These are phyloP conservation scores for Kurtzmaniella quercitrusa DNA, from an alignment of 1,139 yeast species.

Conservation along the genomic window DNA sequence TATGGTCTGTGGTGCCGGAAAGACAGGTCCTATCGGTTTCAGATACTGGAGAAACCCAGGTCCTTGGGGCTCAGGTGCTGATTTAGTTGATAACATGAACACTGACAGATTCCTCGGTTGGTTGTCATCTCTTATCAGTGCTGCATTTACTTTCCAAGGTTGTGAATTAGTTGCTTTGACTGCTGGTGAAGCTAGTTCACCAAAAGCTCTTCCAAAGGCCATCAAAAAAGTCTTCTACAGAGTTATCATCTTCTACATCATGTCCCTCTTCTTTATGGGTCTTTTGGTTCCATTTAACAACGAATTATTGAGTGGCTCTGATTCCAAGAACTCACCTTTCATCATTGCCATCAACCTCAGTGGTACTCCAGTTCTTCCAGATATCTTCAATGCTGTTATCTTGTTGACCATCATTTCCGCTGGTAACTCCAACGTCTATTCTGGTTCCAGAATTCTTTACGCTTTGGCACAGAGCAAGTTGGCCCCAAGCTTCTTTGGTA, in stretches of 20 bases:
- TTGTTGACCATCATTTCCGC: conserved; percentile 69
- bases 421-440: conserved; percentile 76
- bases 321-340: conserved; percentile 43
- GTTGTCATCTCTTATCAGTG: conserved; percentile 58
- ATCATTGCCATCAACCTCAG: conserved; percentile 59
- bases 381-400: conserved; percentile 74
- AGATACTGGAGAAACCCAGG: conserved; percentile 95
- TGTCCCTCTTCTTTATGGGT: conserved; percentile 78
- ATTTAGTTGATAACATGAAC: conserved; percentile 35
- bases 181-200: conserved; percentile 85
- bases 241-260: conserved; percentile 75
- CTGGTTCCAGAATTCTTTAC: conserved; percentile 70
- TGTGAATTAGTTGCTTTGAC: conserved; percentile 82
- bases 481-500: conserved; percentile 55
- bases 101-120: conserved; percentile 64
- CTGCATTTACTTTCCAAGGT: conserved; percentile 81
- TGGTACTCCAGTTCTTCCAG: conserved; percentile 66
- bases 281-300: conserved; percentile 78
- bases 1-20: conserved; percentile 72
- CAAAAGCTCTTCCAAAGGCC: conserved; percentile 81
- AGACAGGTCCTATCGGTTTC: conserved; percentile 71
- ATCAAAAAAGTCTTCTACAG: conserved; percentile 79
- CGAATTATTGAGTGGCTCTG: conserved; percentile 26
- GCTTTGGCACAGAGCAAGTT: conserved; percentile 59
- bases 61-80: conserved; percentile 68